Percentiles rank a stretch among this genome's conserved stretches.
These are phyloP conservation scores for Apophysomyces trapeziformis DNA, from an alignment of 371 early-diverging fungal genomes.

Conservation along the genomic window DNA sequence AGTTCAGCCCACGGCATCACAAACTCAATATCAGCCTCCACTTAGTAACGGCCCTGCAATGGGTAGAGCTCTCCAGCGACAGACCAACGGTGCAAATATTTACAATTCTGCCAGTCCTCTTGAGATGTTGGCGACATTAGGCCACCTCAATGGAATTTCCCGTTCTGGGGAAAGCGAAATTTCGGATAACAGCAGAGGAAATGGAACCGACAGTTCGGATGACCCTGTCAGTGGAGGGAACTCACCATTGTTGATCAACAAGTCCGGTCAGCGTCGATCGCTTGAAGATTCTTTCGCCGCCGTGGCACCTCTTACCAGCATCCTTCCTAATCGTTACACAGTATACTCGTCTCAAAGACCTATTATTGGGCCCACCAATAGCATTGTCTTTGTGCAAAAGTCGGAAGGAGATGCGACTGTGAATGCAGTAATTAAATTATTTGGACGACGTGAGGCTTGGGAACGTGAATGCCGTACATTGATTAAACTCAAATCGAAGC, in stretches of 20 bases:
- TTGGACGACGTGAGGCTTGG: conserved; percentile 58
- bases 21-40: conserved; percentile 14
- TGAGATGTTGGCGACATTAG: conserved; percentile 44
- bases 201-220: not conserved
- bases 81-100: conserved; percentile 1
- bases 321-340: conserved; percentile 43
- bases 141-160: conserved; percentile 12
- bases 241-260: not conserved
- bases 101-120: conserved; percentile 47
- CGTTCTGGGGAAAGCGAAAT: not conserved
- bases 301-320: conserved; percentile 20
- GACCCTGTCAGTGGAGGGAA: not conserved
- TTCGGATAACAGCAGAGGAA: not conserved
- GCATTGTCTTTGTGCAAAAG: conserved; percentile 36
- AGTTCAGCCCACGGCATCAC: conserved; percentile 21
- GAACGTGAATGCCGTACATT: conserved; percentile 52
- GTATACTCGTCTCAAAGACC: conserved; percentile 28
- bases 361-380: conserved; percentile 49
- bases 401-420: conserved; percentile 12
- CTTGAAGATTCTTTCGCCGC: conserved; percentile 1
- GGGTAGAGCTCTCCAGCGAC: not conserved
- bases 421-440: conserved; percentile 37
- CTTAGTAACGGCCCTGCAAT: not conserved
- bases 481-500: conserved; percentile 40
- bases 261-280: not conserved